A percentile compares a stretch with the other conserved stretches of the same genome.
Evolutionary conservation across 305 asterid genomes (phyloP).

Genomic region (Rubia tinctorum): DNA sequence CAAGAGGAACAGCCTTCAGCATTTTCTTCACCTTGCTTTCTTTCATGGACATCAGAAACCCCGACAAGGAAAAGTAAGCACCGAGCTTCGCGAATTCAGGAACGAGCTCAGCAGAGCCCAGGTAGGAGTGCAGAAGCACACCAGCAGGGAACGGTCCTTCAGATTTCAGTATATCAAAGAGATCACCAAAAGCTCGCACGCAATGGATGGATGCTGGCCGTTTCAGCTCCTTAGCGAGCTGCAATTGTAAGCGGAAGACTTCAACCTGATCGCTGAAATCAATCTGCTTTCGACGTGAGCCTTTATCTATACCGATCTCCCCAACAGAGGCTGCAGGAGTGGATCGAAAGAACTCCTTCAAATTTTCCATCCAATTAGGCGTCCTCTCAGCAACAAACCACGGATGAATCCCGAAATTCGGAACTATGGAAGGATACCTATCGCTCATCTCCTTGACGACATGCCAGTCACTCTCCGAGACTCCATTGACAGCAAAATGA

Average conservation of each 20-base stretch:
- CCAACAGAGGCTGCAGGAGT: conserved; percentile 90
- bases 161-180: conserved; percentile 63
- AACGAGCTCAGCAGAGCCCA: conserved; percentile 96
- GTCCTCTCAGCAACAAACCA: conserved; percentile 72
- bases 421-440: conserved; percentile 56
- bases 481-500: conserved; percentile 85
- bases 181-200: conserved; percentile 82
- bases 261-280: conserved; percentile 71
- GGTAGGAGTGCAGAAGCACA: conserved; percentile 71
- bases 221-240: conserved; percentile 69
- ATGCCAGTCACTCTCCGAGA: conserved; percentile 84
- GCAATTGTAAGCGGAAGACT: conserved; percentile 72
- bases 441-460: conserved; percentile 79
- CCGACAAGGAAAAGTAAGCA: conserved; percentile 91
- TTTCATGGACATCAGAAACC: conserved; percentile 83
- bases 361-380: conserved; percentile 57
- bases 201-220: conserved; percentile 90
- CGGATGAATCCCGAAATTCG: conserved; percentile 88
- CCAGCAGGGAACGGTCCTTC: conserved; percentile 86
- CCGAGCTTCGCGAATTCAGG: conserved; percentile 70
- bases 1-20: conserved; percentile 64
- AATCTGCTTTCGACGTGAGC: conserved; percentile 55
- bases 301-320: conserved; percentile 94
- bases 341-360: conserved; percentile 52
- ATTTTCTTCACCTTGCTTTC: conserved; percentile 88